A percentile compares a stretch with the other conserved stretches of the same genome.
Evolutionary conservation across 345 rosid species (phyloP).

Genomic region (Eucalyptus sp.): DNA sequence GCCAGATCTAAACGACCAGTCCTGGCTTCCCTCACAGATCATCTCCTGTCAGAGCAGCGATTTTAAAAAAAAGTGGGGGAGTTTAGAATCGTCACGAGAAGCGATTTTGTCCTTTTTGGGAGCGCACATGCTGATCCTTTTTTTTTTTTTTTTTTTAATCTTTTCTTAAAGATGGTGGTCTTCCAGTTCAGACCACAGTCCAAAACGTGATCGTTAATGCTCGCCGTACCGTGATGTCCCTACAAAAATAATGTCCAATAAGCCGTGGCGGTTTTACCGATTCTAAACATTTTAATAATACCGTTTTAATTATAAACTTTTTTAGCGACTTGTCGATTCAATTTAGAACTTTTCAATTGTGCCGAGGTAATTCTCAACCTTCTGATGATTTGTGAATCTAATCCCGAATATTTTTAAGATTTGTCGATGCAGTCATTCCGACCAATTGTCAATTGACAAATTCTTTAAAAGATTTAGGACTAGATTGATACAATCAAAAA

Average conservation of each 20-base stretch:
- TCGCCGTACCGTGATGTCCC: not conserved
- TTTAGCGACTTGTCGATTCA: too few species aligned
- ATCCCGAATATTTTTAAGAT: too few species aligned
- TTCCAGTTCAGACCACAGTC: not conserved
- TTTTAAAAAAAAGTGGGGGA: not conserved
- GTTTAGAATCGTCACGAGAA: not conserved
- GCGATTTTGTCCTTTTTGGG: not conserved
- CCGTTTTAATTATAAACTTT: too few species aligned
- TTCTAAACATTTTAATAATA: too few species aligned
- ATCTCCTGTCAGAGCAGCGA: not conserved
- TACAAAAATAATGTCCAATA: not conserved
- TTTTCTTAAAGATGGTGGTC: not conserved
- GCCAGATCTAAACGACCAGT: not conserved
- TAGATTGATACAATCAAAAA: fast-evolving
- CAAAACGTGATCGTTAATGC: not conserved
- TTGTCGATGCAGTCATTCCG: too few species aligned
- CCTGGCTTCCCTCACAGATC: not conserved
- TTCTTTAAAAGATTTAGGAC: too few species aligned
- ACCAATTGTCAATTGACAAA: fast-evolving
- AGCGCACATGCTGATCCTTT: not conserved
- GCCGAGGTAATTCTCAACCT: fast-evolving
- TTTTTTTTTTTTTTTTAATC: too few species aligned
- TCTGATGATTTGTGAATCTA: too few species aligned
- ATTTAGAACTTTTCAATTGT: too few species aligned
- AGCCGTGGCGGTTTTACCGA: too few species aligned